Evolutionary conservation across 176 grass and related monocot species (phyloP), one percentile per base, ranked within the genome.

Genomic region (Raddia distichophylla): DNA sequence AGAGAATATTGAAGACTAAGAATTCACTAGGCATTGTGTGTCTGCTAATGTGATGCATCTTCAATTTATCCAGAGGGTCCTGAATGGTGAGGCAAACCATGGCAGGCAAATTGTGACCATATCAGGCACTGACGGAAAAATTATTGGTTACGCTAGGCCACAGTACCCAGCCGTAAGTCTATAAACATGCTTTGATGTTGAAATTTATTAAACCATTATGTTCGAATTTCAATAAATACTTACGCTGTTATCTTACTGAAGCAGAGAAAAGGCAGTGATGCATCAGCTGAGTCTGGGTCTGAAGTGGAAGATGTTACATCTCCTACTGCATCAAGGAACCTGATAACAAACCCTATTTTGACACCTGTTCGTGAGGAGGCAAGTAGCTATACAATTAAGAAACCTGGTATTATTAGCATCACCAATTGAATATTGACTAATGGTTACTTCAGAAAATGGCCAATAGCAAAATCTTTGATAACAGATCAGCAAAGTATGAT

Each of bases 91-190:
- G 80, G 90, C 89, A 49, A 87, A 99, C 80, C 95, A 86, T 19
- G 88, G 80, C 60, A 91, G 96, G 82, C 93, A 99, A 93, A 99
- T 99, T 69, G 90, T 99, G 81, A 99, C 93, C 49, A 81, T 93
- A 88, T 95, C 93, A 65, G 80, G 92, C 67, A 84, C 78, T 6
- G 88, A 97, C 17, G 93, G 96, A 48, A 99, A 93, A 76, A 88
- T 95, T 66, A 84, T 99, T 65, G 12, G 87, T 70, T 99, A 91
- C 83, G 88, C 93, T 82, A 86, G 84, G 78, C 89, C 93, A 46
- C 69, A 68, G 20, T 81, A 81, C 50, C 84, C 86, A 78, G 60
- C 62, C 47, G 96, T 99, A 93, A 93, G 81, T 81, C 32, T 68
- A 62, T 88, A 80, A 78, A 33, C 73, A 56, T 67, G 34, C 48